Evolutionary conservation across 176 grass and related monocot genomes (phyloP).

Genomic region (barley (Hordeum vulgare)): DNA sequence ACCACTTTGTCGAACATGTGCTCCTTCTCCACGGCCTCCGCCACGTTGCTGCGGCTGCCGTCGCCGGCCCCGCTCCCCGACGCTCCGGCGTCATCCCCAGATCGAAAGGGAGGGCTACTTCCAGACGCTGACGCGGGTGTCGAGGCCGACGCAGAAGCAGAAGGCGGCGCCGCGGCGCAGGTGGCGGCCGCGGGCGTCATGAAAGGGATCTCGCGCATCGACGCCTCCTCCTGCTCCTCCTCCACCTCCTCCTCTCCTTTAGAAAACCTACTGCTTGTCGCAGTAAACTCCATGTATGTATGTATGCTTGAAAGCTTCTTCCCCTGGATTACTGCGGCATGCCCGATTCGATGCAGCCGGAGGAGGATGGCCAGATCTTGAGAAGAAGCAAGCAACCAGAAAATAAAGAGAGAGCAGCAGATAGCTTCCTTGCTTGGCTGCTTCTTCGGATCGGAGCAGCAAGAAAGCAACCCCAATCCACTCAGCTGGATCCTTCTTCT

Average conservation of each 20-base stretch:
- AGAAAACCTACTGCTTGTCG: constrained; percentile 33
- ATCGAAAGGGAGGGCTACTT: constrained; percentile 22
- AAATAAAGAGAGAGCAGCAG: background rate
- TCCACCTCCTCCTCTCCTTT: constrained; percentile 40
- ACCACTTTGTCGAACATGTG: constrained; percentile 99
- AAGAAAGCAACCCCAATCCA: background rate
- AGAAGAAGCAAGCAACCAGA: background rate
- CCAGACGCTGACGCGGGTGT: background rate
- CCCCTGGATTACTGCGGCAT: background rate
- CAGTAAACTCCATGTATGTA: constrained; percentile 32
- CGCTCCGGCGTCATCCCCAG: constrained; percentile 30
- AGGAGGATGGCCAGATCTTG: background rate
- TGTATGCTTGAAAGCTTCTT: background rate
- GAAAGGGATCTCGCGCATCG: constrained; percentile 42
- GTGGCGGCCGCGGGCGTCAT: constrained; percentile 6
- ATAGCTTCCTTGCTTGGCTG: background rate
- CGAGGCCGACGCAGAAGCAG: constrained; percentile 23
- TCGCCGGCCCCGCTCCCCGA: constrained; percentile 30
- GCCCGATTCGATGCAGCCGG: background rate
- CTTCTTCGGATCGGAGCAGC: background rate
- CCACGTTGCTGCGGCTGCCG: background rate
- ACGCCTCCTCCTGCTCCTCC: constrained; percentile 25
- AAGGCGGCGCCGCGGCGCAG: background rate
- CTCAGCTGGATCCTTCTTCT: background rate
- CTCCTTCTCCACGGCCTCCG: constrained; percentile 57